phyloP scores from a whole-genome alignment of 208 protist species.

The Leishmania guyanensis region DNA sequence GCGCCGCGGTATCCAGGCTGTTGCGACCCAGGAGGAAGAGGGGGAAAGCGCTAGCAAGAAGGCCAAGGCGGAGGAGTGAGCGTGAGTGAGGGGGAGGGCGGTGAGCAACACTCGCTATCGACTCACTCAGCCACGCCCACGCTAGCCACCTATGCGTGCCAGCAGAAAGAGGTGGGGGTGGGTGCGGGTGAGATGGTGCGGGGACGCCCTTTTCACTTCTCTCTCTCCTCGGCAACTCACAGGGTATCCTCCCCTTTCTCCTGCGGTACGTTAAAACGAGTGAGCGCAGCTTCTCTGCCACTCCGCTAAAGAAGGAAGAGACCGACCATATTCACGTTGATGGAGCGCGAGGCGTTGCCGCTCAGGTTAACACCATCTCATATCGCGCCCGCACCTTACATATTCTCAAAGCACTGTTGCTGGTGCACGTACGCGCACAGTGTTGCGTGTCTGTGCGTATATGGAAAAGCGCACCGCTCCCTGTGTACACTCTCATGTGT shows the following conservation, averaged over 20 bases:
- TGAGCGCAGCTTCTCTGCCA: background rate
- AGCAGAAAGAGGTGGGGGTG: background rate
- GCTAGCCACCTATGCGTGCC: background rate
- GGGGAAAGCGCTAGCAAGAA: slow-evolving; percentile 26
- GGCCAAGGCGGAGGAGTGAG: slow-evolving; percentile 23
- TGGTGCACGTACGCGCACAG: background rate
- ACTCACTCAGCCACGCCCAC: background rate
- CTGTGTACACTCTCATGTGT: background rate
- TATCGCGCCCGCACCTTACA: background rate
- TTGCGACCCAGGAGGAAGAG: slow-evolving; percentile 8
- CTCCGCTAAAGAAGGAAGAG: background rate
- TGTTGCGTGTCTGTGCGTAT: background rate
- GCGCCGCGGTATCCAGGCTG: slow-evolving; percentile 60
- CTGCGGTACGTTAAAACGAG: background rate
- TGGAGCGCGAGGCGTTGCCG: background rate
- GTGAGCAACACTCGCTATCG: background rate
- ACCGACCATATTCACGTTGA: background rate
- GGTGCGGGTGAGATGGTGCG: background rate
- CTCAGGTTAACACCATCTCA: background rate
- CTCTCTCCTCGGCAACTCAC: background rate
- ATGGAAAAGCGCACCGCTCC: background rate
- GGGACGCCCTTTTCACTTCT: background rate
- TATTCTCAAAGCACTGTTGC: background rate
- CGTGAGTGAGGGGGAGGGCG: background rate
- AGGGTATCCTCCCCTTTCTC: background rate